Evolutionary conservation across 2,329 filamentous ascomycete genomes (phyloP).

Genomic region (Alternaria sp.): DNA sequence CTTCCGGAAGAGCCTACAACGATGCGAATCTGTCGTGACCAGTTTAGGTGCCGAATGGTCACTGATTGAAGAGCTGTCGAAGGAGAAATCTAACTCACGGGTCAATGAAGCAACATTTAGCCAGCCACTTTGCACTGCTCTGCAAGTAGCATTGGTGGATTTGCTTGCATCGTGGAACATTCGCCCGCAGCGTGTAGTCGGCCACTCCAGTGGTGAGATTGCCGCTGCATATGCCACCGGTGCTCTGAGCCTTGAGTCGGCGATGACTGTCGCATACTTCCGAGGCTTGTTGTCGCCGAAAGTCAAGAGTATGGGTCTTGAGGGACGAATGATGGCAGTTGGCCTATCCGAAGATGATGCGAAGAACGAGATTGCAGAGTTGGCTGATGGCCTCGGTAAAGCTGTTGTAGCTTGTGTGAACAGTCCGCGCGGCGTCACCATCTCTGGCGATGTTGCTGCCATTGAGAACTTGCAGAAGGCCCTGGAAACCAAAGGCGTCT

Average conservation of each 20-base stretch:
- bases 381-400: conserved; percentile 21
- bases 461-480: conserved; percentile 42
- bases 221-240: conserved; percentile 31
- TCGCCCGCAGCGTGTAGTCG: conserved; percentile 20
- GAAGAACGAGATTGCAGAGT: background rate
- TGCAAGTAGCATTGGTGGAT: conserved; percentile 34
- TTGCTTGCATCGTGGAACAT: conserved; percentile 22
- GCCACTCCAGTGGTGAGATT: conserved; percentile 39
- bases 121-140: conserved; percentile 27
- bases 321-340: conserved; percentile 41
- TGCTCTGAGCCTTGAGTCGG: conserved; percentile 6
- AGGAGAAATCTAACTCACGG: conserved; percentile 6
- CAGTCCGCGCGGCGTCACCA: conserved; percentile 50
- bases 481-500: conserved; percentile 46
- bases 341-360: conserved; percentile 28
- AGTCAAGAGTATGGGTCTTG: conserved; percentile 7
- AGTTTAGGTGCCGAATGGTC: conserved; percentile 11
- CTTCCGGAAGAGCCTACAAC: conserved; percentile 14
- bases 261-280: conserved; percentile 20
- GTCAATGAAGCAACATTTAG: conserved; percentile 18
- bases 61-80: conserved; percentile 18
- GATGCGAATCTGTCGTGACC: conserved; percentile 5
- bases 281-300: conserved; percentile 12
- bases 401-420: conserved; percentile 45
- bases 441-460: conserved; percentile 52